A percentile compares a stretch with the other conserved stretches of the same genome.
These are phyloP conservation scores for Nitzschia putrida DNA, from an alignment of 108 stramenopile species.

Conservation along the genomic window DNA sequence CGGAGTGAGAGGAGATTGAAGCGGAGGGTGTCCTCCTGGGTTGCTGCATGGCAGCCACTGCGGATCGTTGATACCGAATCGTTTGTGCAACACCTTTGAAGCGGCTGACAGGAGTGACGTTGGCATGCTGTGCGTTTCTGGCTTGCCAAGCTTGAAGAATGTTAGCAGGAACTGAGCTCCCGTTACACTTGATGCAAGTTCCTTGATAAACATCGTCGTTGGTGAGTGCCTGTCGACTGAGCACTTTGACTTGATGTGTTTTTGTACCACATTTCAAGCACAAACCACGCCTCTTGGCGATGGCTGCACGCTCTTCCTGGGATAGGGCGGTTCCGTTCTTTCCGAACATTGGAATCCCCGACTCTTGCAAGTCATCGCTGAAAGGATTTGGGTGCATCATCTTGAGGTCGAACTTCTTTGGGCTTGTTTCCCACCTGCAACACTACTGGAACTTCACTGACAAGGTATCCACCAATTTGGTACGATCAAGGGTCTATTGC, in stretches of 20 bases:
- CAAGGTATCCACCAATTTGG: no score
- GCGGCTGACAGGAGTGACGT: not conserved
- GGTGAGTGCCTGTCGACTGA: conserved; percentile 22
- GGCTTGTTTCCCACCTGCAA: no score
- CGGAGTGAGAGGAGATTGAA: not conserved
- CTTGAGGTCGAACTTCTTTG: not conserved
- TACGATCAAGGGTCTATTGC: no score
- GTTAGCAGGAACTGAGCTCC: conserved; percentile 15
- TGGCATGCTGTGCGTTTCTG: conserved; percentile 4
- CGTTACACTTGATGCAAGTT: conserved; percentile 42
- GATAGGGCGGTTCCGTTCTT: conserved; percentile 37
- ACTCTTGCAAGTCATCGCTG: conserved; percentile 35
- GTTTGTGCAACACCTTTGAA: conserved; percentile 12
- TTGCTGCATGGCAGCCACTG: not conserved
- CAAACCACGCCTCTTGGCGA: conserved; percentile 33
- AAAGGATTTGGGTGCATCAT: conserved; percentile 27
- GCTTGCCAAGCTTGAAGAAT: conserved; percentile 27
- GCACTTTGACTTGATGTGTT: conserved; percentile 32
- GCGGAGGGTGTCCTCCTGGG: not conserved
- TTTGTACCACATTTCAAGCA: conserved; percentile 42
- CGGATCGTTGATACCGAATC: not conserved
- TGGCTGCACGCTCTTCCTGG: conserved; percentile 32
- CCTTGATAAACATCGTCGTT: conserved; percentile 41
- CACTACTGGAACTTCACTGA: no score
- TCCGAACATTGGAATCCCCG: conserved; percentile 39